Evolutionary conservation across 495 filamentous ascomycete genomes (phyloP), one percentile per base, ranked within the genome.

Genomic region (Penicillium subrubescens): DNA sequence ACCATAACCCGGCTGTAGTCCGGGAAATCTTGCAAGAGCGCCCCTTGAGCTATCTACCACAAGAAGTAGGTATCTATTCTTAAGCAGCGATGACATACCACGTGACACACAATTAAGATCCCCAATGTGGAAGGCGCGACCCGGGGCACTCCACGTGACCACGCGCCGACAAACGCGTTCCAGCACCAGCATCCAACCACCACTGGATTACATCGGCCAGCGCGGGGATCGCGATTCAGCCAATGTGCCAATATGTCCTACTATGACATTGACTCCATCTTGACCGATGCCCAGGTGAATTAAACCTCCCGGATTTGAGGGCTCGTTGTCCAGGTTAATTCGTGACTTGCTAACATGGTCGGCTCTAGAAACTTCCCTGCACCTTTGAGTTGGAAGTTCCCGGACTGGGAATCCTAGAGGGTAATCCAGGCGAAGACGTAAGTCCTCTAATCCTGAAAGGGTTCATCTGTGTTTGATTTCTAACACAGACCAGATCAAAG

Each of bases 261-360:
- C 82, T 97, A 98, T 82, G 91, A 96, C 75, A 89, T 97, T 65
- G 92, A 97, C 73, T 87, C 92, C 31, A 97, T 98, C 64, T 81
- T 98, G 54, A 98, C 95, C 1, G 94, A 97, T 73, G 90, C 92
- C 33, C 92, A 96, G 82, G 92, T 91, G 82, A 52, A 67, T 67
- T 39, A 23, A 39, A 12, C 12, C 19, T 23, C 65, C 25, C 48
- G 54, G 33, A 39, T 8, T 5, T 19, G 59, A 25, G 15, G 15
- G 25, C 2, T 25, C n/a, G 23, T 7, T 39, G 15, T 3, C 17
- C 43, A 34, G 62, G 25, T 17, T 14, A 27, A 25, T 48, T 6
- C 2, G 8, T 15, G n/a, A 15, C 17, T 34, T 23, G 57, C 69
- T 77, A 62, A 79, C 55, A 34, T 33, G 43, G 23, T 60, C 50